These are phyloP conservation scores for Naganishia sp. DNA, from an alignment of 1,284 basidiomycete genomes.

Conservation along the genomic window DNA sequence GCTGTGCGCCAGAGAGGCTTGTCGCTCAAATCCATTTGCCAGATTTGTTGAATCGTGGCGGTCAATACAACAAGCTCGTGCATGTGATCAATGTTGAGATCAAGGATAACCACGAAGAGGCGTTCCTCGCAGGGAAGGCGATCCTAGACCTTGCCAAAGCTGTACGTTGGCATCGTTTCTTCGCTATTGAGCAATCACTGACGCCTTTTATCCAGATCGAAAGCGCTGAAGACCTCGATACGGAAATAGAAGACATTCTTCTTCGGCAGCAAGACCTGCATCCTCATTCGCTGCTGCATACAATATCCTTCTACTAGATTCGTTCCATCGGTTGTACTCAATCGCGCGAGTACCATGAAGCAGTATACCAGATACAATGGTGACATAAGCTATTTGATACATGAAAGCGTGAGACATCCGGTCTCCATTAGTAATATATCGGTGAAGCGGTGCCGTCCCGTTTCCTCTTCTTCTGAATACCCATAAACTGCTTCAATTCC, in stretches of 20 bases:
- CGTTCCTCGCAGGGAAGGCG: slow-evolving; percentile 89
- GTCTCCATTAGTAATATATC: slow-evolving; percentile 12
- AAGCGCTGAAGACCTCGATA: slow-evolving; percentile 78
- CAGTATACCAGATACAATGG: neutral
- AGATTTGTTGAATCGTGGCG: slow-evolving; percentile 86
- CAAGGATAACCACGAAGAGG: slow-evolving; percentile 99
- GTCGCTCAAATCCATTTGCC: slow-evolving; percentile 18
- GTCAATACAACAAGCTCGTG: slow-evolving; percentile 89
- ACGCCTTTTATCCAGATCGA: slow-evolving; percentile 67
- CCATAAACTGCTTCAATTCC: slow-evolving; percentile 17
- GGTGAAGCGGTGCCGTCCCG: slow-evolving; percentile 7
- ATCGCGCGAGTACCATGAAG: neutral
- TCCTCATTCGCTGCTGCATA: slow-evolving; percentile 88
- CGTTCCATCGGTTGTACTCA: neutral
- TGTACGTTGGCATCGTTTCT: slow-evolving; percentile 60
- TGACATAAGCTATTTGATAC: slow-evolving; percentile 4
- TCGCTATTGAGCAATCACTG: neutral
- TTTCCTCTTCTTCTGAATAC: slow-evolving; percentile 20
- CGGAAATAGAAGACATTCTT: slow-evolving; percentile 84
- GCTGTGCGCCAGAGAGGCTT: neutral
- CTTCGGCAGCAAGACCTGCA: slow-evolving; percentile 81
- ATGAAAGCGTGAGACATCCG: neutral
- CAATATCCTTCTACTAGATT: slow-evolving; percentile 76
- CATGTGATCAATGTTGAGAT: slow-evolving; percentile 99
- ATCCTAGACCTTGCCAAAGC: slow-evolving; percentile 90